Percentiles rank a stretch among this genome's conserved stretches.
Conservation (phyloP, 2,329 filamentous ascomycete genomes). For the Aspergillaceae sp. region DNA sequence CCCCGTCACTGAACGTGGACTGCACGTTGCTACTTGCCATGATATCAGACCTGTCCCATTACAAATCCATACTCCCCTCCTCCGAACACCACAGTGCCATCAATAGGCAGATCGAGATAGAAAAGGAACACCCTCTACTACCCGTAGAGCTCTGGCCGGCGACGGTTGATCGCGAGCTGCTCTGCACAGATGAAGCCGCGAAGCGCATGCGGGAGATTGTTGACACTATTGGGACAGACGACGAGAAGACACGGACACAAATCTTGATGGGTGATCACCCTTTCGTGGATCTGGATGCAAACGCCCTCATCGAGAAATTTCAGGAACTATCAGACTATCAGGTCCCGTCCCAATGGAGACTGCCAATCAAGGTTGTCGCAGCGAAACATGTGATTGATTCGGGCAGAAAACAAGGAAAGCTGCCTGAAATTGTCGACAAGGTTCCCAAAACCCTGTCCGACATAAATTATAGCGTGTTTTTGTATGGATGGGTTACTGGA, state of each 20-base stretch:
- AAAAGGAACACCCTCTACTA: constrained; percentile 53
- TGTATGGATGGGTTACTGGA: constrained; percentile 58
- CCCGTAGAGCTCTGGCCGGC: constrained; percentile 55
- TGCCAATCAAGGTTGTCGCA: constrained; percentile 54
- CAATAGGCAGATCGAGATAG: constrained; percentile 55
- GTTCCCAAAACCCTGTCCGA: constrained; percentile 45
- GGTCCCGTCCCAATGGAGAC: constrained; percentile 45
- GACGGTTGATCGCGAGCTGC: constrained; percentile 47
- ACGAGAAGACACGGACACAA: constrained; percentile 51
- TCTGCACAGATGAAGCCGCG: constrained; percentile 60
- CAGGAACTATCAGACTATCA: constrained; percentile 45
- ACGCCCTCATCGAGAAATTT: constrained; percentile 28
- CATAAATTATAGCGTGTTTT: constrained; percentile 62
- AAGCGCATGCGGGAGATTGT: constrained; percentile 60
- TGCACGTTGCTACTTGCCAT: constrained; percentile 62
- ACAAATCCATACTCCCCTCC: constrained; percentile 33
- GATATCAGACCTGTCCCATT: constrained; percentile 64
- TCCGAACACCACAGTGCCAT: constrained; percentile 54
- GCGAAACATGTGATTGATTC: constrained; percentile 35
- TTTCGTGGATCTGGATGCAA: constrained; percentile 23
- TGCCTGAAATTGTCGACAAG: constrained; percentile 39
- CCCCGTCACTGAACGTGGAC: constrained; percentile 40
- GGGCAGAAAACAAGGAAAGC: constrained; percentile 24
- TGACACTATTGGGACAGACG: constrained; percentile 52
- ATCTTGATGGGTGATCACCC: constrained; percentile 48